phyloP scores from a whole-genome alignment of 2,329 filamentous ascomycete genomes.

The Diatrype stigma region DNA sequence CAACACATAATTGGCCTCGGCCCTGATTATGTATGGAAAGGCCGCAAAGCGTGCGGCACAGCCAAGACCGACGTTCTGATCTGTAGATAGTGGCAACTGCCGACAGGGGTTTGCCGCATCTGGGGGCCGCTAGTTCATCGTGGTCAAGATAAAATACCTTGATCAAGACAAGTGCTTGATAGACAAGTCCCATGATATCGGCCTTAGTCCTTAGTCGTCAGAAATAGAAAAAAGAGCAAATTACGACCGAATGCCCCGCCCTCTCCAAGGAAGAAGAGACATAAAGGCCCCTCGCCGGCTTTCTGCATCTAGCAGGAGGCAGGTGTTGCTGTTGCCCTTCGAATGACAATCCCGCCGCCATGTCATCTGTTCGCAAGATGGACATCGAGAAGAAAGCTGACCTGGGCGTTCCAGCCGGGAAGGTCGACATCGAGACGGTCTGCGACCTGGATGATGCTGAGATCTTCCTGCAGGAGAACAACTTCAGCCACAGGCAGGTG shows the following conservation, averaged over 20 bases:
- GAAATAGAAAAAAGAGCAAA: too few species aligned
- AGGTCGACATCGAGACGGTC: constrained; percentile 2
- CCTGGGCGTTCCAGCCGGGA: neutral
- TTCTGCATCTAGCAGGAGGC: too few species aligned
- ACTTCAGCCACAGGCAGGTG: constrained; percentile 37
- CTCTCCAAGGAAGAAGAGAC: too few species aligned
- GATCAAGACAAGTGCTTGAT: too few species aligned
- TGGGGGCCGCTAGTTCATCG: neutral
- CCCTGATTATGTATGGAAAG: neutral
- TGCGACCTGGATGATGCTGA: constrained; percentile 44
- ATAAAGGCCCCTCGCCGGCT: too few species aligned
- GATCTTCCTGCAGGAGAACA: constrained; percentile 44
- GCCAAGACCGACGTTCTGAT: neutral
- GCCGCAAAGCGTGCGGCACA: neutral
- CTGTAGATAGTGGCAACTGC: neutral
- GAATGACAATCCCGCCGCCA: too few species aligned
- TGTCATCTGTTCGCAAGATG: too few species aligned
- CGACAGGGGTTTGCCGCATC: neutral
- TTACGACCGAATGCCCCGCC: too few species aligned
- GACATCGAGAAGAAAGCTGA: constrained; percentile 2
- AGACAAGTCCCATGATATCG: too few species aligned
- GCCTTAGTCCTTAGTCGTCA: too few species aligned
- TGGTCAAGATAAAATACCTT: neutral
- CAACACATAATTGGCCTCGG: neutral
- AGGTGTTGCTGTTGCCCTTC: too few species aligned